A percentile compares a stretch with the other conserved stretches of the same genome.
These are phyloP conservation scores for Lasiodiplodia sp. DNA, from an alignment of 2,329 filamentous ascomycete genomes.

Conservation along the genomic window DNA sequence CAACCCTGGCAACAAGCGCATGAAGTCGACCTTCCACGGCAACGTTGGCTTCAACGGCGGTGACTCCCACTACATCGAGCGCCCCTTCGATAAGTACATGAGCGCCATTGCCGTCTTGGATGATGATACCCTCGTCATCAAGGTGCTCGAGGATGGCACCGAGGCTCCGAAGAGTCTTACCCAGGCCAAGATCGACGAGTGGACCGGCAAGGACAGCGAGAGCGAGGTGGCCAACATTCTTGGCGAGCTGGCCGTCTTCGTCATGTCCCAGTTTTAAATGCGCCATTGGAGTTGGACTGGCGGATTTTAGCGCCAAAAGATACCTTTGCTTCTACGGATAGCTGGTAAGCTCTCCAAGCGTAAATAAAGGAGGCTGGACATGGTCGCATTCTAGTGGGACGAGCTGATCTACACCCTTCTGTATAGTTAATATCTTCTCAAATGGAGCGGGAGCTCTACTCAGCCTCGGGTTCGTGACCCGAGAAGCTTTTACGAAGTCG, in stretches of 20 bases:
- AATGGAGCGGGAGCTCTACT: conserved; percentile 11
- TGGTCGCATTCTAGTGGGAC: conserved; percentile 11
- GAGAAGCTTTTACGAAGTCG: conserved; percentile 28
- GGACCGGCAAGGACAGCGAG: conserved; percentile 51
- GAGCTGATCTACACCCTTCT: conserved; percentile 23
- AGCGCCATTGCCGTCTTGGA: conserved; percentile 62
- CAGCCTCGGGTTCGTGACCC: conserved; percentile 5
- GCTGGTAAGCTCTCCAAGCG: conserved; percentile 5
- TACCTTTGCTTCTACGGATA: background rate
- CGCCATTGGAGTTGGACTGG: background rate
- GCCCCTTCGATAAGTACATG: conserved; percentile 66
- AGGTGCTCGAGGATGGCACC: conserved; percentile 61
- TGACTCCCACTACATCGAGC: conserved; percentile 74
- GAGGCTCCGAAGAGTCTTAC: conserved; percentile 35
- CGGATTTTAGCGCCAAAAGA: background rate
- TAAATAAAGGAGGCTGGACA: conserved; percentile 23
- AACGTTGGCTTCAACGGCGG: conserved; percentile 68
- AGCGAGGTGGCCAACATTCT: conserved; percentile 45
- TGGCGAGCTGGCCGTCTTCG: conserved; percentile 34
- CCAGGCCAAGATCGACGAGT: conserved; percentile 25
- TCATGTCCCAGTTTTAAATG: conserved; percentile 20
- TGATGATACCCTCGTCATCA: conserved; percentile 39
- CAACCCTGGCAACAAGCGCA: conserved; percentile 66
- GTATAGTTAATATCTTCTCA: conserved; percentile 22
- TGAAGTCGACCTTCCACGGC: conserved; percentile 71